phyloP scores from a whole-genome alignment of 352 stramenopile species.

The Phytophthora quininea region DNA sequence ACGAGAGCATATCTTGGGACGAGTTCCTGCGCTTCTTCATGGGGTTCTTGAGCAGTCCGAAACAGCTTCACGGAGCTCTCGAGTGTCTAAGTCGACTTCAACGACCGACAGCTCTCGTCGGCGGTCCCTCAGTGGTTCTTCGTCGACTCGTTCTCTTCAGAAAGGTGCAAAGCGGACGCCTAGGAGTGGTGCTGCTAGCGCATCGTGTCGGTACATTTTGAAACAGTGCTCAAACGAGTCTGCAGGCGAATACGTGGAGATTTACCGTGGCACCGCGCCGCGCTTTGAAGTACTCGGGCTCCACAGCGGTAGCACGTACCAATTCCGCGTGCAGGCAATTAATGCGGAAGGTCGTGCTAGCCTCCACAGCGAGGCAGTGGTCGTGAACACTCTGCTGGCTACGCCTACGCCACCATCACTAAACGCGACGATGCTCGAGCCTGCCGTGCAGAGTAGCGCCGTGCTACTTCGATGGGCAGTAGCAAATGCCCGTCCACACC shows the following conservation, averaged over 20 bases:
- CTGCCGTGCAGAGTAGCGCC: slow-evolving; percentile 20
- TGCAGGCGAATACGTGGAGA: slow-evolving; percentile 84
- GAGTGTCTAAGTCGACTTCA: slow-evolving; percentile 14
- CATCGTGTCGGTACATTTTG: slow-evolving; percentile 75
- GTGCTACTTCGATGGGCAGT: slow-evolving; percentile 65
- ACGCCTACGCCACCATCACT: slow-evolving; percentile 57
- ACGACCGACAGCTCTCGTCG: slow-evolving; percentile 15
- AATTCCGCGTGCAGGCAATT: slow-evolving; percentile 87
- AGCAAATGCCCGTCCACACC: slow-evolving; percentile 44
- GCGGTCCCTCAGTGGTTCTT: slow-evolving; percentile 20
- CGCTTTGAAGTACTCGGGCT: slow-evolving; percentile 83
- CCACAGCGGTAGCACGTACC: slow-evolving; percentile 82
- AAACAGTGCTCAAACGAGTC: slow-evolving; percentile 88
- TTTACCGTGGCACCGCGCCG: slow-evolving; percentile 75
- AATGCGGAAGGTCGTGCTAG: slow-evolving; percentile 79
- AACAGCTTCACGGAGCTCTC: slow-evolving; percentile 27
- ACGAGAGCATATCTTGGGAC: slow-evolving; percentile 86
- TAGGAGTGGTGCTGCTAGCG: slow-evolving; percentile 14
- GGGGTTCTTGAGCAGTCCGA: slow-evolving; percentile 50
- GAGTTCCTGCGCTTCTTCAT: slow-evolving; percentile 84
- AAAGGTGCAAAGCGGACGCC: slow-evolving; percentile 23
- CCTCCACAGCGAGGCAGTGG: slow-evolving; percentile 68
- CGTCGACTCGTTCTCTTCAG: slow-evolving; percentile 20
- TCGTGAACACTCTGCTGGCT: slow-evolving; percentile 88
- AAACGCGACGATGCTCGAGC: slow-evolving; percentile 37